phyloP scores from a whole-genome alignment of 1,284 basidiomycete genomes.

The Tylopilus orsonianus region DNA sequence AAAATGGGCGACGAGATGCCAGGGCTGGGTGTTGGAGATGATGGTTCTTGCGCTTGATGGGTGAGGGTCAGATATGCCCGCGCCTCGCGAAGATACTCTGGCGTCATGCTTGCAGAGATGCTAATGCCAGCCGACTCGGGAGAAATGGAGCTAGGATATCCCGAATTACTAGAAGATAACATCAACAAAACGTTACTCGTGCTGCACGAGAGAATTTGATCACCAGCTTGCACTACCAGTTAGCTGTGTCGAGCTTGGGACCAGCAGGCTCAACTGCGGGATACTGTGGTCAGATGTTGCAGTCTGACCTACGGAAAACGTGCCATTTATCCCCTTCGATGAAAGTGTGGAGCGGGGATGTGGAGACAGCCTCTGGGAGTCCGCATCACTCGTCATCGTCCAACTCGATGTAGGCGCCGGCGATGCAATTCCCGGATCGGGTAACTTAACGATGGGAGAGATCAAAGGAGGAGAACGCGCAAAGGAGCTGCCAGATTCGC shows the following conservation, averaged over 20 bases:
- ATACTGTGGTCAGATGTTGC: conserved; percentile 14
- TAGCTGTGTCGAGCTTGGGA: conserved; percentile 22
- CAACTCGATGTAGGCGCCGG: conserved; percentile 31
- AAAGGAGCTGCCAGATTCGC: conserved; percentile 26
- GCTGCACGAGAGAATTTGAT: neutral
- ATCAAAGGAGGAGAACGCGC: conserved; percentile 29
- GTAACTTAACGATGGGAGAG: conserved; percentile 34
- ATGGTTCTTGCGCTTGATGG: conserved; percentile 16
- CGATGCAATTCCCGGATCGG: conserved; percentile 26
- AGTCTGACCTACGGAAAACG: conserved; percentile 7
- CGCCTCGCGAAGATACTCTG: conserved; percentile 36
- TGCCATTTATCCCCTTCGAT: conserved; percentile 13
- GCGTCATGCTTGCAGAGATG: conserved; percentile 34
- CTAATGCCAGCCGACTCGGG: conserved; percentile 36
- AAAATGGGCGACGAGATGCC: conserved; percentile 30
- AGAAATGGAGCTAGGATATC: conserved; percentile 34
- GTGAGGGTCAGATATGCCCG: conserved; percentile 35
- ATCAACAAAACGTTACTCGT: conserved; percentile 7
- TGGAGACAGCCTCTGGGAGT: conserved; percentile 18
- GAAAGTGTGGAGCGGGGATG: conserved; percentile 9
- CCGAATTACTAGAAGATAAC: conserved; percentile 23
- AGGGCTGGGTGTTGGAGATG: conserved; percentile 21
- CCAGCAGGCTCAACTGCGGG: conserved; percentile 33
- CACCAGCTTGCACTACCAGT: conserved; percentile 20
- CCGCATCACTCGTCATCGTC: conserved; percentile 31